Base-by-base conservation (phyloP, 345 rosid species). In the Durio zibethinus region DNA sequence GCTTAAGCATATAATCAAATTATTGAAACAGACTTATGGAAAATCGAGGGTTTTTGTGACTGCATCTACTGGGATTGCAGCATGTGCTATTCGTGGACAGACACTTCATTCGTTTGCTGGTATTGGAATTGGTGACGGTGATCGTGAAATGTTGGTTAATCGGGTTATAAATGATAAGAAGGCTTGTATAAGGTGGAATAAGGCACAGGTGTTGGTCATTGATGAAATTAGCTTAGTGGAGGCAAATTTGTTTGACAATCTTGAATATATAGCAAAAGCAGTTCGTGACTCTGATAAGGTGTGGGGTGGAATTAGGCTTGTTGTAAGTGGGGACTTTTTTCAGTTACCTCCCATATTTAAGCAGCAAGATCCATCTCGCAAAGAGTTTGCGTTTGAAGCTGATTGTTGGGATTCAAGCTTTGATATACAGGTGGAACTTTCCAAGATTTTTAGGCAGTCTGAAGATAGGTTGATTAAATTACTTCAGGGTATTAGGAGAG, bases 231-330 rank as follows among this genome's bases (percentile, higher is more conserved):
- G 88, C 31, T 79, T 83, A 84, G 76, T 85, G 21, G 76, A 74
- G 20, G 84, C 79, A 0, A 68, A 48, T 1, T 62, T 64, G 68
- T 83, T 85, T 38, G 86, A 82, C n/a, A 77, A 60, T 50, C 81
- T 85, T 66, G 88, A 83, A 25, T 53, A 8, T 25, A 69, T 83
- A 38, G 86, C 88, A 1, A 79, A 81, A 65, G 9, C 31, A 60
- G 15, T 85, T 33, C 72, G 84, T 16, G 59, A 57, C 15, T 73
- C 78, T 0, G 73, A 18, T 29, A 10, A 73, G 61, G 71, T 81
- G 0, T 83, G 88, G 86, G 88, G 88, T 50, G 88, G 88, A 35
- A 81, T 83, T 40, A 82, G 64, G 78, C 82, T 86, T 45, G 67
- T 83, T 15, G 88, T 63, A 15, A 53, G 82, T 35, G 85, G 86